Conservation (phyloP, 768 basidiomycete genomes). For the Suillus spraguei region DNA sequence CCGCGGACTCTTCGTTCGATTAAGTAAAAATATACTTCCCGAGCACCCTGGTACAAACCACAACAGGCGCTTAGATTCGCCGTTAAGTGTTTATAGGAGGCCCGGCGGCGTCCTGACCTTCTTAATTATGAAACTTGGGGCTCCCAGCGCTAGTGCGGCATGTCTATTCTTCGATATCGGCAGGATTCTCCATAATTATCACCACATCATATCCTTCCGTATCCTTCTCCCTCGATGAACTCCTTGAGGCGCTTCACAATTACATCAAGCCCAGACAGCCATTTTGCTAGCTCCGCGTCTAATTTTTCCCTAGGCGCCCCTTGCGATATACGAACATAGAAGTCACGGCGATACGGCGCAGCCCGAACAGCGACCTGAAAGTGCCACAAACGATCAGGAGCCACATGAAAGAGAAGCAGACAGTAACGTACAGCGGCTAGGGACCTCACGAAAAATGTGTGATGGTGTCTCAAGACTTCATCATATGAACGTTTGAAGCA, state of each 20-base stretch:
- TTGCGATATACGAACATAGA: slow-evolving; percentile 62
- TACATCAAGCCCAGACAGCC: slow-evolving; percentile 63
- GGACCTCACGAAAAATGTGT: slow-evolving; percentile 66
- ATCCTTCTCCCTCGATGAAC: slow-evolving; percentile 61
- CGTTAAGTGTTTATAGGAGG: neutral
- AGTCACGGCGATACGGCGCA: slow-evolving; percentile 62
- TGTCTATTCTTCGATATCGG: neutral
- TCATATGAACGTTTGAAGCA: slow-evolving; percentile 79
- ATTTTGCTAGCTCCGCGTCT: slow-evolving; percentile 55
- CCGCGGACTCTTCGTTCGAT: slow-evolving; percentile 3
- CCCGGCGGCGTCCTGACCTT: neutral
- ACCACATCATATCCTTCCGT: slow-evolving; percentile 51
- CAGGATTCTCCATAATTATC: slow-evolving; percentile 23
- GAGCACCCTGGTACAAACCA: neutral
- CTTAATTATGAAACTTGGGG: neutral
- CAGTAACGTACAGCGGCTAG: slow-evolving; percentile 32
- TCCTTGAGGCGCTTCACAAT: slow-evolving; percentile 51
- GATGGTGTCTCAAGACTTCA: slow-evolving; percentile 64
- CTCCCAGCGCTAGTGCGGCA: neutral
- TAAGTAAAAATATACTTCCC: neutral
- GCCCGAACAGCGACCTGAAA: slow-evolving; percentile 62
- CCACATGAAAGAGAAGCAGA: neutral
- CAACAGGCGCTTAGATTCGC: slow-evolving; percentile 1
- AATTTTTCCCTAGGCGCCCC: slow-evolving; percentile 65
- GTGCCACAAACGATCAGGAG: neutral